These are phyloP conservation scores for Alternaria gaisen DNA, from an alignment of 2,329 filamentous ascomycete genomes.

Conservation along the genomic window DNA sequence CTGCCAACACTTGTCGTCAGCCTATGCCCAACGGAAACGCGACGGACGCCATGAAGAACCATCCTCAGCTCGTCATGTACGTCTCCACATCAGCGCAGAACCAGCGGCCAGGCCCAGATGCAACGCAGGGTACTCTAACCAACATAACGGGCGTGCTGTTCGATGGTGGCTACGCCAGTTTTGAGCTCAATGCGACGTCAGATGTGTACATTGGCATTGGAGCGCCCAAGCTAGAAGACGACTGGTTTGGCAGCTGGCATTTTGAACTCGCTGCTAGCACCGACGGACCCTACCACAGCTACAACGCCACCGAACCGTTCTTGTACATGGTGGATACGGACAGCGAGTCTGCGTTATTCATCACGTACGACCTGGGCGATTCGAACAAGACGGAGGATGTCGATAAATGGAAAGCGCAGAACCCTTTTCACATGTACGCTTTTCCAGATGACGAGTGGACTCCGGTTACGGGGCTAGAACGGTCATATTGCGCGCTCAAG, in stretches of 20 bases:
- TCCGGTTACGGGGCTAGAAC: conserved; percentile 71
- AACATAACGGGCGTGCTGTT: conserved; percentile 59
- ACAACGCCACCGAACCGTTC: conserved; percentile 64
- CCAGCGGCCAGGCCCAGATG: conserved; percentile 70
- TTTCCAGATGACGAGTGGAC: conserved; percentile 67
- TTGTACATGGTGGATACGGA: conserved; percentile 88
- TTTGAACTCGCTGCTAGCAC: conserved; percentile 84
- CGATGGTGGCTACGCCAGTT: conserved; percentile 73
- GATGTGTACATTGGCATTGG: conserved; percentile 80
- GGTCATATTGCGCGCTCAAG: conserved; percentile 83
- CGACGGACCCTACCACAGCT: conserved; percentile 78
- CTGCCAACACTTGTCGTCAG: conserved; percentile 85
- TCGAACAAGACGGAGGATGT: conserved; percentile 59
- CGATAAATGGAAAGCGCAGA: conserved; percentile 63
- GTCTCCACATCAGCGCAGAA: conserved; percentile 73
- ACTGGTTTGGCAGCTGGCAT: conserved; percentile 73
- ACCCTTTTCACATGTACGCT: conserved; percentile 78
- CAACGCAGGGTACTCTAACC: conserved; percentile 56
- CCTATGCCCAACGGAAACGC: conserved; percentile 66
- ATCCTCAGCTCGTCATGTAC: conserved; percentile 78
- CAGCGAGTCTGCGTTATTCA: conserved; percentile 77
- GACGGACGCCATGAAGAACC: conserved; percentile 47
- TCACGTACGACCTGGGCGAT: conserved; percentile 75
- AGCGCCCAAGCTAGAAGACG: conserved; percentile 70
- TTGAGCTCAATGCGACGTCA: conserved; percentile 67